Conservation (phyloP, 1,139 yeast species). For the Zhuliangozyma blackwelliae region DNA sequence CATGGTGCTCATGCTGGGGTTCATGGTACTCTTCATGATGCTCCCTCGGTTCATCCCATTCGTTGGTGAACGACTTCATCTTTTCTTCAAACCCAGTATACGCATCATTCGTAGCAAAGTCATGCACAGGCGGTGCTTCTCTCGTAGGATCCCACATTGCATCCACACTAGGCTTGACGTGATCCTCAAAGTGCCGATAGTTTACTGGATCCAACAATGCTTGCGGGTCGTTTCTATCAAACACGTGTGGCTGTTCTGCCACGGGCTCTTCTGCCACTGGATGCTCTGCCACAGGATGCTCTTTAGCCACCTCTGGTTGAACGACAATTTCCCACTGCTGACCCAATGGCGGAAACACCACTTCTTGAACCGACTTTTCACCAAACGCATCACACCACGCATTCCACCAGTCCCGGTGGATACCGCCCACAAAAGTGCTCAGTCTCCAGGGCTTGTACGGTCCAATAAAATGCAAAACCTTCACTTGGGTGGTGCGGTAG, state of each 20-base stretch:
- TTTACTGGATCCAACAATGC: conserved; percentile 23
- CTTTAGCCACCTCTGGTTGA: background rate
- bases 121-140: conserved; percentile 29
- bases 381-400: conserved; percentile 35
- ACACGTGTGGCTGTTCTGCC: background rate
- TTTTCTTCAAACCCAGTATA: conserved; percentile 6
- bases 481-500: conserved; percentile 32
- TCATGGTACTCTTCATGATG: conserved; percentile 2
- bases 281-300: background rate
- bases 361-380: conserved; percentile 12
- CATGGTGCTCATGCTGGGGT: conserved; percentile 2
- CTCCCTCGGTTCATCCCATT: conserved; percentile 13
- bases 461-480: conserved; percentile 80
- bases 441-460: conserved; percentile 73
- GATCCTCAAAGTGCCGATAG: conserved; percentile 21
- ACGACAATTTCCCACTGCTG: background rate
- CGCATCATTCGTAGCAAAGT: background rate
- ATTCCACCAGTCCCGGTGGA: conserved; percentile 43
- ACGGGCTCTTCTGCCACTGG: conserved; percentile 2
- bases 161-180: conserved; percentile 19
- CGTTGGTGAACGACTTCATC: conserved; percentile 10
- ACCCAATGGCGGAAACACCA: conserved; percentile 3
- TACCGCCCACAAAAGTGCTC: conserved; percentile 14
- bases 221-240: conserved; percentile 16
- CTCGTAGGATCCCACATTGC: conserved; percentile 38